Percentiles rank a stretch among this genome's conserved stretches.
Evolutionary conservation across 768 basidiomycete genomes (phyloP).

Genomic region (Pleurotus sapidus): DNA sequence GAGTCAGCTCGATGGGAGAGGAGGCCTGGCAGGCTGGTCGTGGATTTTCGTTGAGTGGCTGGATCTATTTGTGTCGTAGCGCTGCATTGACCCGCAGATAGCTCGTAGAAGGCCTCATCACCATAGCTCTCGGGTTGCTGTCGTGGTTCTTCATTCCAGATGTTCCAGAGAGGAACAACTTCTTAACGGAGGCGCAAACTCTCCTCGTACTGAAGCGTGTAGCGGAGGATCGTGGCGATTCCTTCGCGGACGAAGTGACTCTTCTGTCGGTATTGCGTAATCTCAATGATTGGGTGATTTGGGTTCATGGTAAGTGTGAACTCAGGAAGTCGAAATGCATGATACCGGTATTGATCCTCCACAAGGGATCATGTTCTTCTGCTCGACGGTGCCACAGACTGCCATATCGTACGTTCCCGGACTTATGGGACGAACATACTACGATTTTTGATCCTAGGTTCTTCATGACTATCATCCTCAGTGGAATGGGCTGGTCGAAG

Average conservation of each 20-base stretch:
- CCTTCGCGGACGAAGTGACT: conserved; percentile 40
- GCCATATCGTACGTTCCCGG: conserved; percentile 37
- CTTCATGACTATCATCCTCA: conserved; percentile 45
- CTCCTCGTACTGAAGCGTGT: conserved; percentile 39
- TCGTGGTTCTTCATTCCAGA: conserved; percentile 43
- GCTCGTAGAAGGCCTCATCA: conserved; percentile 50
- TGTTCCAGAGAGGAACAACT: conserved; percentile 48
- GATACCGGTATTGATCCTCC: neutral
- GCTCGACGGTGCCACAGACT: conserved; percentile 46
- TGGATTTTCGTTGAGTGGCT: conserved; percentile 46
- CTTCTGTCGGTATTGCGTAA: conserved; percentile 31
- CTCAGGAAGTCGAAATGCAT: neutral
- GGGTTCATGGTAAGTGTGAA: conserved; percentile 35
- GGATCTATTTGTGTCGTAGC: too few relatives aligned
- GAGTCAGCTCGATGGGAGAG: conserved; percentile 36
- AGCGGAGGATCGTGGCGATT: conserved; percentile 48
- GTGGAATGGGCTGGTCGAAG: conserved; percentile 47
- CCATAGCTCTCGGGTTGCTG: conserved; percentile 38
- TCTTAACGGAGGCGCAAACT: conserved; percentile 40
- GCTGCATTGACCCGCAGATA: conserved; percentile 12
- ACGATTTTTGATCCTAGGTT: conserved; percentile 22
- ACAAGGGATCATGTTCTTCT: conserved; percentile 46
- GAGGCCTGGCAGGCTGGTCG: conserved; percentile 44
- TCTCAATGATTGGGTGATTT: conserved; percentile 47
- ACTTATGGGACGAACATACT: neutral